Conservation (phyloP, 73 alveolate species). For the Durusdinium trenchii region DNA sequence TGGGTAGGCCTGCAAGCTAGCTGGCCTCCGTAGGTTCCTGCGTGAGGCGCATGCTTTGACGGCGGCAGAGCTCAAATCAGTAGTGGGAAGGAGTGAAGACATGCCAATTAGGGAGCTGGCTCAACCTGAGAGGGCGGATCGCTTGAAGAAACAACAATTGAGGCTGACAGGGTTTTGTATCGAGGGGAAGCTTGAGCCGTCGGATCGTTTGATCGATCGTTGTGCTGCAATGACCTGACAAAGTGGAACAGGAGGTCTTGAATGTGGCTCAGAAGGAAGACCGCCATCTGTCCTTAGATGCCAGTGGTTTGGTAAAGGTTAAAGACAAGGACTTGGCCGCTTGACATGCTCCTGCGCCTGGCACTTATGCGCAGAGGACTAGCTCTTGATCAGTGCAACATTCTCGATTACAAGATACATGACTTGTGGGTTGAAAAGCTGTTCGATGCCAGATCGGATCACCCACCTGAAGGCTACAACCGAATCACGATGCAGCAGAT, state of each 20-base stretch:
- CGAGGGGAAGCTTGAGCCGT: not conserved
- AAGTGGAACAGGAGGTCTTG: not conserved
- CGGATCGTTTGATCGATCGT: not conserved
- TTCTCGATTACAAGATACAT: not conserved
- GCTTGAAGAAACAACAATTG: not conserved
- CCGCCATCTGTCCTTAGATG: not conserved
- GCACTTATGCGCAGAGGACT: not conserved
- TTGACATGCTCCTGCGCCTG: not conserved
- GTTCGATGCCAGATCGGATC: too few relatives aligned
- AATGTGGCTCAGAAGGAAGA: not conserved
- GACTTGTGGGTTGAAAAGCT: not conserved
- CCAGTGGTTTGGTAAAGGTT: not conserved
- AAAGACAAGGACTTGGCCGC: not conserved
- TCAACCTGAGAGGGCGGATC: constrained; percentile 1
- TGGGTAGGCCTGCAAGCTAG: not conserved
- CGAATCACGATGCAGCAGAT: not conserved
- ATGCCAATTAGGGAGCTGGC: not conserved
- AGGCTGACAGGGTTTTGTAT: not conserved
- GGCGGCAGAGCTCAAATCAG: not conserved
- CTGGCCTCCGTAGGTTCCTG: not conserved
- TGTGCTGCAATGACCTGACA: not conserved
- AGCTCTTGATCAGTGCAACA: not conserved
- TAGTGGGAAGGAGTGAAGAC: not conserved
- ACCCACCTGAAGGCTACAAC: not conserved
- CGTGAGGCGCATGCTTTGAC: not conserved